Evolutionary conservation across 768 basidiomycete genomes (phyloP).

Genomic region (Kwoniella mangroviensis): DNA sequence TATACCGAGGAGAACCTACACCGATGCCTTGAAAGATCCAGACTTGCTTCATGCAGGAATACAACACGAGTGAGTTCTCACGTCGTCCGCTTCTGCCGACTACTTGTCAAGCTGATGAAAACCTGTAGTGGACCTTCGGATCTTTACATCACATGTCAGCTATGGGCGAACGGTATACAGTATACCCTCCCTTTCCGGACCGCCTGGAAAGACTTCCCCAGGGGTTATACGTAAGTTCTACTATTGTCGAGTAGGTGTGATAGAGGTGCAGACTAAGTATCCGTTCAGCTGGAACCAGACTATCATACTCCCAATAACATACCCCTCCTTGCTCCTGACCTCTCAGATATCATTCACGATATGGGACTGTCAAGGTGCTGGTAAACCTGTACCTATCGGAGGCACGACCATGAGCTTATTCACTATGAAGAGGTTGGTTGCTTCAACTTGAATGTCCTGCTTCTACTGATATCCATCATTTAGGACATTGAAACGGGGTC

Average conservation of each 20-base stretch:
- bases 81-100: no score
- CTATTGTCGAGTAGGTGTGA: not conserved
- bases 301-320: slow-evolving; percentile 87
- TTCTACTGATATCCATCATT: not conserved
- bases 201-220: slow-evolving; percentile 89
- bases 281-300: slow-evolving; percentile 87
- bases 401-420: slow-evolving; percentile 90
- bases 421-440: slow-evolving; percentile 84
- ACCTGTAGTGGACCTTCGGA: slow-evolving; percentile 76
- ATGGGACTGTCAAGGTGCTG: slow-evolving; percentile 89
- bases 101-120: no score
- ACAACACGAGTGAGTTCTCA: slow-evolving; percentile 66
- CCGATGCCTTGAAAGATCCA: slow-evolving; percentile 80
- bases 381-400: slow-evolving; percentile 79
- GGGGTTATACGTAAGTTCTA: slow-evolving; percentile 69
- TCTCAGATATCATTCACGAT: slow-evolving; percentile 92
- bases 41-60: slow-evolving; percentile 81
- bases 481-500: slow-evolving; percentile 87
- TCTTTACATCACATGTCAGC: slow-evolving; percentile 89
- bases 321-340: slow-evolving; percentile 86
- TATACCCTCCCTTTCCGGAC: slow-evolving; percentile 90
- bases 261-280: not conserved
- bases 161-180: slow-evolving; percentile 90
- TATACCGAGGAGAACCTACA: slow-evolving; percentile 71
- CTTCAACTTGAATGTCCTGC: slow-evolving; percentile 2